Conservation (phyloP, 228 moss, liverwort and hornwort species). For the Sphagnum magellanicum region DNA sequence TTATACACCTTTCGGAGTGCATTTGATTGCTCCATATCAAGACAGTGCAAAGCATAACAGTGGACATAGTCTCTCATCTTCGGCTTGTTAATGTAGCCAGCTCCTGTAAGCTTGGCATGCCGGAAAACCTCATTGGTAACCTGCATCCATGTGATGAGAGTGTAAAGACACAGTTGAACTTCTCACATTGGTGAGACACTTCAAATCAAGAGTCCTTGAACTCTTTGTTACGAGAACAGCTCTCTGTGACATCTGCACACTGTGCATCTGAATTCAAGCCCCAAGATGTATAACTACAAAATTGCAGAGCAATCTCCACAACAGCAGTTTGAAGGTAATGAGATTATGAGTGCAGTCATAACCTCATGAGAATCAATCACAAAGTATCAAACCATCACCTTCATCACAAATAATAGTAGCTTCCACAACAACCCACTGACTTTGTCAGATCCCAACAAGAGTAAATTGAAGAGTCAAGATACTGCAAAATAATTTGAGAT, state of each 20-base stretch:
- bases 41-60: conserved; percentile 66
- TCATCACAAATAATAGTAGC: no score
- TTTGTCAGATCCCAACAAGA: no score
- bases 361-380: no score
- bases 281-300: background rate
- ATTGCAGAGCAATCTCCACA: background rate
- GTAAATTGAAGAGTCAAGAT: background rate
- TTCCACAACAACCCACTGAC: no score
- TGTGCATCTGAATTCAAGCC: no score
- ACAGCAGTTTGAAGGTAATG: background rate
- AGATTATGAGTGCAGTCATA: no score
- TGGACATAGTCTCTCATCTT: conserved; percentile 74
- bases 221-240: background rate
- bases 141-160: conserved; percentile 15
- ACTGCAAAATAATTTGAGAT: background rate
- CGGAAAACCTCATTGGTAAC: conserved; percentile 68
- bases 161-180: background rate
- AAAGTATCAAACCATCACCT: no score
- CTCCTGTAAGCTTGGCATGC: conserved; percentile 60
- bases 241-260: background rate
- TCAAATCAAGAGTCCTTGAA: background rate
- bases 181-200: background rate
- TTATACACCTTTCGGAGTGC: conserved; percentile 47
- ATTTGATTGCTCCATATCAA: conserved; percentile 50
- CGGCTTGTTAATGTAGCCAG: conserved; percentile 73